Conservation (phyloP, 495 filamentous ascomycete species). For the Hypomontagnella submonticulosa region DNA sequence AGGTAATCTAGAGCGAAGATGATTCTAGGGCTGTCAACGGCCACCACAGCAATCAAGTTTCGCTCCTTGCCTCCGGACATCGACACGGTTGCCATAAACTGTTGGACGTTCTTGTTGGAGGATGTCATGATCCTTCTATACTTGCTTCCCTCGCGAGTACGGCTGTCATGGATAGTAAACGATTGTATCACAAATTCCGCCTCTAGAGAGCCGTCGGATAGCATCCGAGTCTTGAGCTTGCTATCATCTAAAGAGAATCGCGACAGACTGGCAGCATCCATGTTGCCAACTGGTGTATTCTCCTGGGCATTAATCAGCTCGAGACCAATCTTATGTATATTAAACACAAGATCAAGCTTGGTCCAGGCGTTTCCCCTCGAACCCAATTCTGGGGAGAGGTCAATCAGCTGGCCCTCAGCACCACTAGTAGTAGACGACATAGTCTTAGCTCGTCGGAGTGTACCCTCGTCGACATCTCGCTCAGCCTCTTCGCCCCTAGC, state of each 20-base stretch:
- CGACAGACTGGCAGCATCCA: slow-evolving; percentile 86
- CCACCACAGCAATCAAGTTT: slow-evolving; percentile 88
- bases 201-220: slow-evolving; percentile 90
- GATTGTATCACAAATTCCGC: slow-evolving; percentile 94
- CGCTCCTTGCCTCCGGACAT: slow-evolving; percentile 87
- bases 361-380: slow-evolving; percentile 80
- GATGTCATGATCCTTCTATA: slow-evolving; percentile 98
- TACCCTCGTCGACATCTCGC: slow-evolving; percentile 58
- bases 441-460: slow-evolving; percentile 59
- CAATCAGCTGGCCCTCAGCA: slow-evolving; percentile 58
- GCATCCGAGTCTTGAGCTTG: slow-evolving; percentile 90
- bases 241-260: slow-evolving; percentile 94
- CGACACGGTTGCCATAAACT: slow-evolving; percentile 97
- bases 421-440: slow-evolving; percentile 55
- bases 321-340: slow-evolving; percentile 84
- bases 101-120: slow-evolving; percentile 90
- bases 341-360: slow-evolving; percentile 92
- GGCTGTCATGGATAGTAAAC: slow-evolving; percentile 92
- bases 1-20: slow-evolving; percentile 96
- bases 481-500: slow-evolving; percentile 70
- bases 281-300: slow-evolving; percentile 76
- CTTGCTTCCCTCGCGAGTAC: slow-evolving; percentile 87
- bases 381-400: slow-evolving; percentile 73
- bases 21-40: slow-evolving; percentile 93
- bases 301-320: slow-evolving; percentile 85